Evolutionary conservation across 2,329 filamentous ascomycete genomes (phyloP).

Genomic region (Colletotrichum abscissum): DNA sequence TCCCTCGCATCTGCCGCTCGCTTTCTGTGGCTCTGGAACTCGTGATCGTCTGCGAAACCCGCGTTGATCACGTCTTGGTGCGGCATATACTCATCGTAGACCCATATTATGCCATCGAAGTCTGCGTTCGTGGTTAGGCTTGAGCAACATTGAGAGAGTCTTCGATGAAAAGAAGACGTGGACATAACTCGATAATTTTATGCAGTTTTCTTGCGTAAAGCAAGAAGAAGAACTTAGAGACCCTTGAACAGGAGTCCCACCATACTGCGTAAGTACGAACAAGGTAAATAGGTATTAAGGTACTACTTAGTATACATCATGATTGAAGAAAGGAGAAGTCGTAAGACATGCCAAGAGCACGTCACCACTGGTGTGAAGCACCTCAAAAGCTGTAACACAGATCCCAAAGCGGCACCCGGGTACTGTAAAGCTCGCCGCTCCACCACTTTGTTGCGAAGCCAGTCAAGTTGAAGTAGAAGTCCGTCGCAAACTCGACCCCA

Average conservation of each 20-base stretch:
- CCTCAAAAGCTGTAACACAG: conserved; percentile 32
- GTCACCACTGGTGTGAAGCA: neutral
- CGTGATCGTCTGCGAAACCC: neutral
- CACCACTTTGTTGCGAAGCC: conserved; percentile 43
- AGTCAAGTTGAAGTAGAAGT: conserved; percentile 42
- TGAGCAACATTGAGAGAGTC: too few relatives aligned
- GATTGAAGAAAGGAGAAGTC: neutral
- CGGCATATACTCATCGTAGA: neutral
- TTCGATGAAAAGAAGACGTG: neutral
- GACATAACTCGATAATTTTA: neutral
- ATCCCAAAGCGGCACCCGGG: conserved; percentile 32
- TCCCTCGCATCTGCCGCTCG: neutral
- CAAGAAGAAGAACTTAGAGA: neutral
- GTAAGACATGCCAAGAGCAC: neutral
- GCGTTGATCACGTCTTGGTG: conserved; percentile 16
- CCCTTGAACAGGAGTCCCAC: too few relatives aligned
- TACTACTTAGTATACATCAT: neutral
- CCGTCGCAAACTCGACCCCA: conserved; percentile 39
- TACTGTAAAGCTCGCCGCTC: conserved; percentile 39
- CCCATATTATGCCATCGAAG: too few relatives aligned
- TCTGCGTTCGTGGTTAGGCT: too few relatives aligned
- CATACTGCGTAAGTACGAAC: too few relatives aligned
- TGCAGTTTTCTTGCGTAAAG: neutral
- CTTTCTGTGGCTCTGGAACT: neutral
- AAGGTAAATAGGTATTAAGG: neutral